A percentile compares a stretch with the other conserved stretches of the same genome.
Conservation (phyloP, 352 stramenopile genomes). For the Thalassiosira exigua region DNA sequence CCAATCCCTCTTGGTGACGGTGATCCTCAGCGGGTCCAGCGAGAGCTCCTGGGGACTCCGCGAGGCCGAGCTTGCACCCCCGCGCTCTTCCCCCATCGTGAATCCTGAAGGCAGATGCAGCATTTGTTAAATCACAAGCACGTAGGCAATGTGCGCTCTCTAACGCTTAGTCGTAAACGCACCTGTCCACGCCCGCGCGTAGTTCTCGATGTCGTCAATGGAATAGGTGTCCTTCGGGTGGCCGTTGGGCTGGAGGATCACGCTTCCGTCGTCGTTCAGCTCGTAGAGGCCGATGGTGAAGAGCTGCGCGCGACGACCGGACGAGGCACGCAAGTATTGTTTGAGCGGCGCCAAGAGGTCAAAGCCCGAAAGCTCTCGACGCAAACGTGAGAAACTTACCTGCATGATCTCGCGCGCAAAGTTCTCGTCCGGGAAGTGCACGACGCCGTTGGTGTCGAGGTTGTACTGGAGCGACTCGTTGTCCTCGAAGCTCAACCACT, state of each 20-base stretch:
- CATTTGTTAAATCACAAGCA: too few species aligned
- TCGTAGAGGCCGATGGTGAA: slow-evolving; percentile 69
- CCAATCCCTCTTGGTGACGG: slow-evolving; percentile 40
- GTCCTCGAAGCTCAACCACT: slow-evolving; percentile 56
- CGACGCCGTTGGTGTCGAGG: neutral
- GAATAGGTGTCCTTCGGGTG: slow-evolving; percentile 20
- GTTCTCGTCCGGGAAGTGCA: slow-evolving; percentile 39
- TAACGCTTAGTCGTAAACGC: too few species aligned
- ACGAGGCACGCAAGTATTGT: too few species aligned
- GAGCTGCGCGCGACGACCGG: slow-evolving; percentile 46
- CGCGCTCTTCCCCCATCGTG: neutral
- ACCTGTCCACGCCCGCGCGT: slow-evolving; percentile 32
- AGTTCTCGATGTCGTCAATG: slow-evolving; percentile 26
- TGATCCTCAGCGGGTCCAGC: slow-evolving; percentile 70
- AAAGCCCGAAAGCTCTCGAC: too few species aligned
- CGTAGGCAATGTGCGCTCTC: too few species aligned
- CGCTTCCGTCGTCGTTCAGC: slow-evolving; percentile 69
- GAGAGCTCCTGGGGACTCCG: slow-evolving; percentile 5
- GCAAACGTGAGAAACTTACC: neutral
- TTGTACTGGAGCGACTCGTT: slow-evolving; percentile 31
- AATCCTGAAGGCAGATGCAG: too few species aligned
- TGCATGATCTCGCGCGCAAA: slow-evolving; percentile 6
- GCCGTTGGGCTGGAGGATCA: slow-evolving; percentile 38
- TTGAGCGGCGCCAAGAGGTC: too few species aligned
- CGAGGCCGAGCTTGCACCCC: neutral